Evolutionary conservation across 1,139 yeast genomes (phyloP).

Genomic region (Taphrina confusa): DNA sequence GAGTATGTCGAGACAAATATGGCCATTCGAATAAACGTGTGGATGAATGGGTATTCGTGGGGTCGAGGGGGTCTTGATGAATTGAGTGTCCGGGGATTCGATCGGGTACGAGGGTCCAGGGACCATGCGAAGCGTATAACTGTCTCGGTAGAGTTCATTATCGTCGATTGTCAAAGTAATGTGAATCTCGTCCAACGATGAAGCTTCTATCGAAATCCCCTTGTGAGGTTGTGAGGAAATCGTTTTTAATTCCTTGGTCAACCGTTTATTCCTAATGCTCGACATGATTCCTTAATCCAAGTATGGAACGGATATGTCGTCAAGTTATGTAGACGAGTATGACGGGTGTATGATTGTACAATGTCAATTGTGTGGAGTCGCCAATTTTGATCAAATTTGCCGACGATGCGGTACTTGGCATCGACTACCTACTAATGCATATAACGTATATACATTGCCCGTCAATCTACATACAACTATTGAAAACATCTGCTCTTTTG

Average conservation of each 20-base stretch:
- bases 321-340: no score
- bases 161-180: constrained; percentile 3
- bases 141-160: constrained; percentile 19
- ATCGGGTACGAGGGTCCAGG: constrained; percentile 15
- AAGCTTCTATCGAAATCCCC: neutral
- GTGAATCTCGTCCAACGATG: constrained; percentile 15
- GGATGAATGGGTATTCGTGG: constrained; percentile 15
- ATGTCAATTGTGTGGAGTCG: no score
- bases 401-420: no score
- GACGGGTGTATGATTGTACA: no score
- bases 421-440: no score
- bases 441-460: no score
- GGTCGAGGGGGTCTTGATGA: neutral
- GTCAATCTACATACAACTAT: no score
- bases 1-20: constrained; percentile 33
- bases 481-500: no score
- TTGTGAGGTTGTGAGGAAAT: neutral
- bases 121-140: constrained; percentile 8
- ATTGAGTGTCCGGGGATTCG: constrained; percentile 19
- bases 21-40: constrained; percentile 26
- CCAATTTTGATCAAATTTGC: no score
- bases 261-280: constrained; percentile 17
- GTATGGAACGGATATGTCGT: no score
- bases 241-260: constrained; percentile 25
- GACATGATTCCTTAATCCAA: no score